phyloP scores from a whole-genome alignment of 495 filamentous ascomycete genomes.

The Aspergillus sclerotioniger region DNA sequence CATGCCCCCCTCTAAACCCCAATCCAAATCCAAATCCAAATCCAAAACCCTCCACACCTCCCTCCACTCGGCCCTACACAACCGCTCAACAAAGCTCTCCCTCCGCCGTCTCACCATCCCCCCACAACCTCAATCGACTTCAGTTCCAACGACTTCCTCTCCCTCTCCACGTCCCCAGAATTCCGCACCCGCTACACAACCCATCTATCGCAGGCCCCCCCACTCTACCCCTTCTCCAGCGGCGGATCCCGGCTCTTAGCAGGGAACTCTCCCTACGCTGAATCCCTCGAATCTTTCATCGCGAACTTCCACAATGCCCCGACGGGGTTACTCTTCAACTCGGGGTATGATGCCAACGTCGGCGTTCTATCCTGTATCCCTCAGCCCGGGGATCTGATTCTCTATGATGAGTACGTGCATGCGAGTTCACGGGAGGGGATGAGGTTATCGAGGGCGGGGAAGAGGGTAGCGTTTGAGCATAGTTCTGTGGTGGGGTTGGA shows the following conservation, averaged over 20 bases:
- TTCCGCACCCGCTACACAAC: slow-evolving; percentile 31
- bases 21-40: too few species aligned
- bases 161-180: slow-evolving; percentile 35
- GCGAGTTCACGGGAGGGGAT: slow-evolving; percentile 79
- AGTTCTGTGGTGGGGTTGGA: slow-evolving; percentile 51
- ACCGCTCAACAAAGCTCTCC: slow-evolving; percentile 42
- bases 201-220: slow-evolving; percentile 31
- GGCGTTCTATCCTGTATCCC: slow-evolving; percentile 67
- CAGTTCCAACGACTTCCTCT: slow-evolving; percentile 50
- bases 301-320: slow-evolving; percentile 65
- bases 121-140: slow-evolving; percentile 38
- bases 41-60: slow-evolving; percentile 33
- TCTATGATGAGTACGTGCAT: slow-evolving; percentile 75
- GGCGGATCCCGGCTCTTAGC: slow-evolving; percentile 49
- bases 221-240: slow-evolving; percentile 37
- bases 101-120: slow-evolving; percentile 45
- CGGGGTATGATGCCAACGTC: slow-evolving; percentile 74
- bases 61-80: slow-evolving; percentile 36
- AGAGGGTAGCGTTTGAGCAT: slow-evolving; percentile 56
- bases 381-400: slow-evolving; percentile 63
- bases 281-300: slow-evolving; percentile 61
- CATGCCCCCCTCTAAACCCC: too few species aligned
- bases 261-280: slow-evolving; percentile 66
- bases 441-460: slow-evolving; percentile 57
- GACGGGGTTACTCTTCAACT: slow-evolving; percentile 70